These are phyloP conservation scores for Discostella stelligera DNA, from an alignment of 352 stramenopile species.

Conservation along the genomic window DNA sequence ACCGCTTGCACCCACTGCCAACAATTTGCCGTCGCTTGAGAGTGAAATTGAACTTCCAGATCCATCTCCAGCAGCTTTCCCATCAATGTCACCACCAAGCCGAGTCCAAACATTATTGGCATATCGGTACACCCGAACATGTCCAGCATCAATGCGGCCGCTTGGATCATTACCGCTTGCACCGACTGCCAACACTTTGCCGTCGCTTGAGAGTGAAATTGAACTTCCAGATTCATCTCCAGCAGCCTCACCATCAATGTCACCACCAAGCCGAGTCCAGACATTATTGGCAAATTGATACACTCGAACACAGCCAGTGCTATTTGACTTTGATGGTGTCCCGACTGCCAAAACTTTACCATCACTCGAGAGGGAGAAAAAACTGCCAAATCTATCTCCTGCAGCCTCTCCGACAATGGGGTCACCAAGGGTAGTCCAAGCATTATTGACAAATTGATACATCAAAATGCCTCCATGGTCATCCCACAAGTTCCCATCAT, in stretches of 20 bases:
- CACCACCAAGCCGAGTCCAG: constrained; percentile 1
- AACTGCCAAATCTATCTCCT: too few relatives aligned
- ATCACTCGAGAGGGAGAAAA: too few relatives aligned
- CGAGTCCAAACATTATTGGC: not conserved
- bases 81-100: constrained; percentile 13
- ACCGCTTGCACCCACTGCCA: not conserved
- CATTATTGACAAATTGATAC: not conserved
- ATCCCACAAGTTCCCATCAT: not conserved
- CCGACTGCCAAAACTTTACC: too few relatives aligned
- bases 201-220: constrained; percentile 4
- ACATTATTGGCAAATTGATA: not conserved
- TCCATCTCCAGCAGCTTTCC: constrained; percentile 1
- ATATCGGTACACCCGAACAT: not conserved
- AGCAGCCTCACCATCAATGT: constrained; percentile 18
- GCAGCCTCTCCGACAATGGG: constrained; percentile 11
- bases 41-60: constrained; percentile 4
- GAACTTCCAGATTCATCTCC: constrained; percentile 7
- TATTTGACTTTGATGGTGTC: too few relatives aligned
- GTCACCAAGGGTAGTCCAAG: not conserved
- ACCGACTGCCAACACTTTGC: constrained; percentile 6
- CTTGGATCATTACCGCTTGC: too few relatives aligned
- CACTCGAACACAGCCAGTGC: not conserved
- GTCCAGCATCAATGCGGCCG: not conserved
- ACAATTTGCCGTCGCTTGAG: too few relatives aligned
- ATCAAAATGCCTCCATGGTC: not conserved